phyloP scores from a whole-genome alignment of 2,329 filamentous ascomycete species.

The Leptographium radiaticola region DNA sequence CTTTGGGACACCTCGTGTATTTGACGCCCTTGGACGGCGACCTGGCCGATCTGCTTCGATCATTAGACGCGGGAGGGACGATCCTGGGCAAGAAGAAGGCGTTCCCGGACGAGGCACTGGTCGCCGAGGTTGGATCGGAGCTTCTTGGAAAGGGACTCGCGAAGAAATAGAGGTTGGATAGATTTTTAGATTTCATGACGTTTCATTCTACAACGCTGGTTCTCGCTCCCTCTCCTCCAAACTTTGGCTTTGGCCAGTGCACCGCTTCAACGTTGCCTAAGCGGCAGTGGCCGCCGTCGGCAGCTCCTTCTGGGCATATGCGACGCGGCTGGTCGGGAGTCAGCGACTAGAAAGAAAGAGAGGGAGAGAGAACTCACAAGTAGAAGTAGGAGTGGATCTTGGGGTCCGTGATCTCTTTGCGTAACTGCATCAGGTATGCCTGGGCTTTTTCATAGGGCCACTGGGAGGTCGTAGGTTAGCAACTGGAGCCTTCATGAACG shows the following conservation, averaged over 20 bases:
- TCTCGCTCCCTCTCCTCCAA: too few species aligned
- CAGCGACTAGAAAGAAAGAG: too few species aligned
- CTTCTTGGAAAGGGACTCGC: slow-evolving; percentile 36
- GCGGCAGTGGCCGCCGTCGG: too few species aligned
- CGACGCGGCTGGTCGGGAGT: too few species aligned
- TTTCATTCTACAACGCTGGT: too few species aligned
- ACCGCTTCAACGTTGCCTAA: too few species aligned
- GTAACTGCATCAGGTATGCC: slow-evolving; percentile 32
- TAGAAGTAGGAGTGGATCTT: slow-evolving; percentile 7
- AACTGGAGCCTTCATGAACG: not conserved
- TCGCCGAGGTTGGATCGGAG: slow-evolving; percentile 40
- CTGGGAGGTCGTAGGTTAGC: not conserved
- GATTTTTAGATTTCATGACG: too few species aligned
- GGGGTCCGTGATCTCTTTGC: slow-evolving; percentile 15
- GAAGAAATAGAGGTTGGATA: not conserved
- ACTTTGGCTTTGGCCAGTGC: too few species aligned
- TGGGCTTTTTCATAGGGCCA: slow-evolving; percentile 37
- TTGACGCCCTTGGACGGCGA: slow-evolving; percentile 57
- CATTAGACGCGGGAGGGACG: slow-evolving; percentile 59
- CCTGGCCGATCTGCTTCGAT: slow-evolving; percentile 64
- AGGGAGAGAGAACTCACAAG: not conserved
- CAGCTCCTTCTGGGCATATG: too few species aligned
- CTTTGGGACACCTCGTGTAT: slow-evolving; percentile 65
- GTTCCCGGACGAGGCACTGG: slow-evolving; percentile 44
- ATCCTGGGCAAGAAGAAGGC: slow-evolving; percentile 43